A percentile compares a stretch with the other conserved stretches of the same genome.
Evolutionary conservation across 306 rosid genomes (phyloP).

Genomic region (Gastrolobium bilobum): DNA sequence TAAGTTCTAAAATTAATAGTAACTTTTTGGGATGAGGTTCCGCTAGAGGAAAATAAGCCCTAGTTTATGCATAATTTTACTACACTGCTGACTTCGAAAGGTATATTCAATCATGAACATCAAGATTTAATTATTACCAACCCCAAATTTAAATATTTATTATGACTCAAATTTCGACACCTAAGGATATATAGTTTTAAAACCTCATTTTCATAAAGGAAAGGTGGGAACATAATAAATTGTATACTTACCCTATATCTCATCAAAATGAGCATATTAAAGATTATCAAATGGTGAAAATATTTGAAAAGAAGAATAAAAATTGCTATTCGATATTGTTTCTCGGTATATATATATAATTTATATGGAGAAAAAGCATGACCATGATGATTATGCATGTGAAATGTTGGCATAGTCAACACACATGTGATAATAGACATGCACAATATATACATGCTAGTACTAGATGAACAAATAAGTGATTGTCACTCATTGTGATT

Average conservation of each 20-base stretch:
- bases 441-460: conserved; percentile 43
- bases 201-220: conserved; percentile 1
- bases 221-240: not conserved
- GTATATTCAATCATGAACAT: not conserved
- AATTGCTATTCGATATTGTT: conserved; percentile 6
- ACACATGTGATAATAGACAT: conserved; percentile 47
- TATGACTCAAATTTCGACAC: conserved; percentile 4
- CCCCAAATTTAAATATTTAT: not conserved
- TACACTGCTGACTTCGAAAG: not conserved
- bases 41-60: not conserved
- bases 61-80: not conserved
- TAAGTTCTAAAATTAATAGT: not conserved
- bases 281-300: not conserved
- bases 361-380: conserved; percentile 43
- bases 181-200: not conserved
- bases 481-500: conserved; percentile 61
- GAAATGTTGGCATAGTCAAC: conserved; percentile 52
- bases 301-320: conserved; percentile 9
- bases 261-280: not conserved
- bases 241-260: not conserved
- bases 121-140: not conserved
- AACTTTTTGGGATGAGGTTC: conserved; percentile 6
- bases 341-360: conserved; percentile 6
- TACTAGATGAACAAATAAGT: conserved; percentile 47
- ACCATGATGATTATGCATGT: conserved; percentile 50